phyloP scores from a whole-genome alignment of 441 rosid genomes.

The Populus hybrid region DNA sequence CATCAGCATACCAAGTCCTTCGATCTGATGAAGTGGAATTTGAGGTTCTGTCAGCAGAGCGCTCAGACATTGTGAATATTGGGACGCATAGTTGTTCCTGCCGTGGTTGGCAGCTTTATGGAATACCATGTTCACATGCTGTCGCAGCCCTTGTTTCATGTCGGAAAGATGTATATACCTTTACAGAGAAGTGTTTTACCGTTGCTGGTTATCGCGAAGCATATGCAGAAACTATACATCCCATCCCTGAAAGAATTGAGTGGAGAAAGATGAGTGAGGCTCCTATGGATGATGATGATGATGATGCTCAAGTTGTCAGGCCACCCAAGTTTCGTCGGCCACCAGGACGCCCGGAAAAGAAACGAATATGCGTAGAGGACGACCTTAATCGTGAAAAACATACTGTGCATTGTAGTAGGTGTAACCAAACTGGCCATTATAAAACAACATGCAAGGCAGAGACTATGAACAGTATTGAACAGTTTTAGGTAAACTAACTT shows the following conservation, averaged over 20 bases:
- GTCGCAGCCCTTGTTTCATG: slow-evolving; percentile 52
- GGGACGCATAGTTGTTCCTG: slow-evolving; percentile 50
- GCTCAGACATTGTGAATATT: slow-evolving; percentile 52
- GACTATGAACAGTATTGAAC: slow-evolving; percentile 32
- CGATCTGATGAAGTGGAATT: slow-evolving; percentile 63
- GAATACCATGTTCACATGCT: slow-evolving; percentile 64
- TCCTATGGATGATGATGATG: slow-evolving; percentile 20
- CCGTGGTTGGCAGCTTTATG: slow-evolving; percentile 55
- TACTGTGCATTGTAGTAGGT: slow-evolving; percentile 50
- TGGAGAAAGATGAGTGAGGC: slow-evolving; percentile 36
- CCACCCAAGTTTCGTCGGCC: slow-evolving; percentile 56
- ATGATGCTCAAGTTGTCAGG: slow-evolving; percentile 27
- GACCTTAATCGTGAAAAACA: slow-evolving; percentile 47
- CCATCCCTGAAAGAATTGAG: slow-evolving; percentile 33
- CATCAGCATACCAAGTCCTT: slow-evolving; percentile 46
- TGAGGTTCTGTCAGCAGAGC: slow-evolving; percentile 47
- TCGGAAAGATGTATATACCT: slow-evolving; percentile 39
- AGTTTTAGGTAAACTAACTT: slow-evolving; percentile 30
- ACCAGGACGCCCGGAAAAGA: slow-evolving; percentile 62
- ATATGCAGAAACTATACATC: slow-evolving; percentile 38
- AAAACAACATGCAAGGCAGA: slow-evolving; percentile 61
- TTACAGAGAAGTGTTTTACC: slow-evolving; percentile 48
- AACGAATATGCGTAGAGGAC: slow-evolving; percentile 45
- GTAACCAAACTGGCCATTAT: slow-evolving; percentile 60
- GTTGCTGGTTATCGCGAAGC: slow-evolving; percentile 42